phyloP scores from a whole-genome alignment of 2,329 filamentous ascomycete species.

The Trichoderma sp. region DNA sequence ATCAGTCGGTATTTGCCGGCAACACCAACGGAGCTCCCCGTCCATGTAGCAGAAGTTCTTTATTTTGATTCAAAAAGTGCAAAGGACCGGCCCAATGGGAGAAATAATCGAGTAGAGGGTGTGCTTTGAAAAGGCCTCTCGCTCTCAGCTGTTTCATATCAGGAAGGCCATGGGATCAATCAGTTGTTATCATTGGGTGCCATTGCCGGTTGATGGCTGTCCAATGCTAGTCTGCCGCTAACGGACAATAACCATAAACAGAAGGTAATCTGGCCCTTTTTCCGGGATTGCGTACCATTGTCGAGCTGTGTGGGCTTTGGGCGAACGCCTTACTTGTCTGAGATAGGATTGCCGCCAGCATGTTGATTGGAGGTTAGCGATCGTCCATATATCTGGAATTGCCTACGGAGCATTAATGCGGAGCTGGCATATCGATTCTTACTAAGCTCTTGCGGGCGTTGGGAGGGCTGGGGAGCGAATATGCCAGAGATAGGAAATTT shows the following conservation, averaged over 20 bases:
- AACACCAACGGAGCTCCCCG: conserved; percentile 3
- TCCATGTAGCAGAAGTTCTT: not conserved
- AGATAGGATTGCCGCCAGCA: not conserved
- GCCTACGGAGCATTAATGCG: not conserved
- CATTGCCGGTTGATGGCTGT: not conserved
- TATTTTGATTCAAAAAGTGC: not conserved
- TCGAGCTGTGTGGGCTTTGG: not conserved
- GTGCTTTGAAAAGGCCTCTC: not conserved
- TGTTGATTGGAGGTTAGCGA: not conserved
- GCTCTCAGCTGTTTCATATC: not conserved
- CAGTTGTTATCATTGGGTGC: not conserved
- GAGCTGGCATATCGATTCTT: not conserved
- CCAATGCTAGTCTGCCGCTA: conserved; percentile 14
- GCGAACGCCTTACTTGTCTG: not conserved
- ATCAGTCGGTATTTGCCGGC: conserved; percentile 6
- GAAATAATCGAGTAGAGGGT: not conserved
- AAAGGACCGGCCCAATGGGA: conserved; percentile 9
- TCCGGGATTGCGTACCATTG: conserved; percentile 5
- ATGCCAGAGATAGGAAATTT: not conserved
- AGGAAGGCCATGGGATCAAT: not conserved
- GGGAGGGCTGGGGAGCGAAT: not conserved
- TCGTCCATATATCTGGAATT: not conserved
- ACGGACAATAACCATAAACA: conserved; percentile 15
- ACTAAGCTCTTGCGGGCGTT: not conserved
- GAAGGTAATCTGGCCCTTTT: conserved; percentile 11